Conservation (phyloP, 495 filamentous ascomycete species). For the Tuber borchii region DNA sequence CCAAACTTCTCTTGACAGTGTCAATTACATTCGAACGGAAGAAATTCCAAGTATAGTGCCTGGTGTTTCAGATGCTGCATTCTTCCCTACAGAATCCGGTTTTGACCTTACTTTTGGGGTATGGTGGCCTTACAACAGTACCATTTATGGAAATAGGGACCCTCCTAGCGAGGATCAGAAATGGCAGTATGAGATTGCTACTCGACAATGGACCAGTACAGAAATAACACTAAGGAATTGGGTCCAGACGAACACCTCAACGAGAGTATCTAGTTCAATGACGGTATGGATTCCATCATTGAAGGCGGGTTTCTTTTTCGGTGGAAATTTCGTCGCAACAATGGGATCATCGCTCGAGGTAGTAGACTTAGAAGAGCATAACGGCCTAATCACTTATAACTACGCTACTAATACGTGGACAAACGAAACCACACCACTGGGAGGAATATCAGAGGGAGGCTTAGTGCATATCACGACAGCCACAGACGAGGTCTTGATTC, state of each 20-base stretch:
- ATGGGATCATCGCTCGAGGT: not conserved
- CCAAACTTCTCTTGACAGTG: not conserved
- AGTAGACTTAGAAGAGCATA: not conserved
- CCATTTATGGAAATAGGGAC: not conserved
- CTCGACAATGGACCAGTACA: not conserved
- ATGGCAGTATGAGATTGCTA: not conserved
- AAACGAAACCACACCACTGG: slow-evolving; percentile 14
- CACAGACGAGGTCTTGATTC: slow-evolving; percentile 12
- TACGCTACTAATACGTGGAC: slow-evolving; percentile 1
- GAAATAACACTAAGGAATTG: not conserved
- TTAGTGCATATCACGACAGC: slow-evolving; percentile 1
- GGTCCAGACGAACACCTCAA: not conserved
- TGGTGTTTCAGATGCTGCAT: not conserved
- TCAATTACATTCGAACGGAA: not conserved
- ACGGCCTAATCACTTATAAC: slow-evolving; percentile 6
- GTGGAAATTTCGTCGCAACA: not conserved
- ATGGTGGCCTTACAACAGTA: not conserved
- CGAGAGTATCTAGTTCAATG: slow-evolving; percentile 5
- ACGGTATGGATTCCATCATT: slow-evolving; percentile 13
- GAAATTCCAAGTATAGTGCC: not conserved
- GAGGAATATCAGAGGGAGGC: not conserved
- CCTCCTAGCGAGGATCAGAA: not conserved
- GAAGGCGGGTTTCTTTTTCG: slow-evolving; percentile 10
- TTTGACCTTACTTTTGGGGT: not conserved
- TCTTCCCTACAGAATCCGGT: not conserved